These are phyloP conservation scores for Cutaneotrichosporon daszewskae DNA, from an alignment of 1,284 basidiomycete species.

Conservation along the genomic window DNA sequence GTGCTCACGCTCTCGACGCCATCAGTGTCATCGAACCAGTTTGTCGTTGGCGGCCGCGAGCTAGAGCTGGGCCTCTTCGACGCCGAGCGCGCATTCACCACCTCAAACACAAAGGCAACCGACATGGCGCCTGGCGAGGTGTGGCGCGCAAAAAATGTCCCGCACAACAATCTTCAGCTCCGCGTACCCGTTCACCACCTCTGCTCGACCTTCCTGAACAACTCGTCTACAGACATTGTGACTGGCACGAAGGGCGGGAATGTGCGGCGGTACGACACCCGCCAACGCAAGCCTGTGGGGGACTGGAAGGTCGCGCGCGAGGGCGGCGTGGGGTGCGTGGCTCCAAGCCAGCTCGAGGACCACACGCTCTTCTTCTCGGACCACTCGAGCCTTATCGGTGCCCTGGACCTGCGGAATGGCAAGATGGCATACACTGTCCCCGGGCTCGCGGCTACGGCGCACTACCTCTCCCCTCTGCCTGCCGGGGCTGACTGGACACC, in stretches of 20 bases:
- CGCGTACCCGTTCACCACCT: constrained; percentile 75
- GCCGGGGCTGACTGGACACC: constrained; percentile 1
- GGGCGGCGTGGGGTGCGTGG: constrained; percentile 62
- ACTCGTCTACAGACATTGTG: constrained; percentile 53
- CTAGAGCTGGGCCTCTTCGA: constrained; percentile 81
- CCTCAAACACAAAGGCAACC: neutral
- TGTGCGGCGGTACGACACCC: constrained; percentile 72
- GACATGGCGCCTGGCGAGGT: constrained; percentile 57
- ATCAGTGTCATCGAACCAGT: too few relatives aligned
- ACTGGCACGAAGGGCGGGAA: constrained; percentile 72
- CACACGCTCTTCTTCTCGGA: constrained; percentile 68
- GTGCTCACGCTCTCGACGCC: constrained; percentile 48
- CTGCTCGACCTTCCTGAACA: constrained; percentile 52
- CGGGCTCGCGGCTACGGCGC: constrained; percentile 33
- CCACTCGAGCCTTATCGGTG: constrained; percentile 60
- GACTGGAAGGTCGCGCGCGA: constrained; percentile 46
- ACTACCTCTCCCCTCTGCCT: constrained; percentile 34
- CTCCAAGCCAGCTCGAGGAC: constrained; percentile 50
- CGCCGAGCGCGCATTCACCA: constrained; percentile 60
- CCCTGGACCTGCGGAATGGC: constrained; percentile 71
- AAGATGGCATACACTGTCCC: constrained; percentile 63
- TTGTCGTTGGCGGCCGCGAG: constrained; percentile 80
- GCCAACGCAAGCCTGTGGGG: constrained; percentile 58
- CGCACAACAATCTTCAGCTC: constrained; percentile 69
- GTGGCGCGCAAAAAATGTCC: constrained; percentile 49